Base-by-base conservation (phyloP, 345 rosid species). In the Euphorbia pulcherrima region DNA sequence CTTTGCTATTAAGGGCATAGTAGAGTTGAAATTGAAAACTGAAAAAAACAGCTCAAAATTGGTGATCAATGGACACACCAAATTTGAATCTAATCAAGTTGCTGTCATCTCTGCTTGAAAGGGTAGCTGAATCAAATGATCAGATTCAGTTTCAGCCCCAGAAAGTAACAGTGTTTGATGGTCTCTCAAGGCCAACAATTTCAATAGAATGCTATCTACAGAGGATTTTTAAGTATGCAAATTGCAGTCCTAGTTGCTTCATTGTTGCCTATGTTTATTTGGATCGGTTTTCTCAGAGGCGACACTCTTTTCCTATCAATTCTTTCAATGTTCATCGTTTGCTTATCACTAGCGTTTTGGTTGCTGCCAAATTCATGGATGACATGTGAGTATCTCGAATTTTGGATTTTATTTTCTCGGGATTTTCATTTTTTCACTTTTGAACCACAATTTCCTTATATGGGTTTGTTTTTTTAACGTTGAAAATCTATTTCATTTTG, bases 361-460 rank as follows among this genome's bases (percentile, higher is more conserved):
- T 88, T 29, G 77, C 96, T 46, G 96, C 90, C 29, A 90, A 92
- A 81, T 92, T 92, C 85, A 83, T 92, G 88, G 98, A 92, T 77
- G 98, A 92, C 76, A 80, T 79, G 97, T 90, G 72, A 85, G 96
- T 80, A 8, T 18, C 51, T 3, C 35, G 47, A 41, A 35, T 69
- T n/a, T 37, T 35, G 35, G 10, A 8, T 52, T 20, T 53, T 14
- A 6, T 55, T 17, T 26, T 20, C 1, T 20, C n/a, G 12, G 47
- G 24, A 8, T 7, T 33, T 28, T 30, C 29, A 33, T 57, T 57
- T 51, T 67, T 50, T 60, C 30, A 56, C 30, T 46, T 56, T 26
- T 61, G 12, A 47, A n/a, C n/a, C n/a, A n/a, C n/a, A n/a, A n/a
- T n/a, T n/a, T n/a, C n/a, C n/a, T n/a, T n/a, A n/a, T 47, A 8